These are phyloP conservation scores for Cercospora berteroae DNA, from an alignment of 2,329 filamentous ascomycete genomes.

Conservation along the genomic window DNA sequence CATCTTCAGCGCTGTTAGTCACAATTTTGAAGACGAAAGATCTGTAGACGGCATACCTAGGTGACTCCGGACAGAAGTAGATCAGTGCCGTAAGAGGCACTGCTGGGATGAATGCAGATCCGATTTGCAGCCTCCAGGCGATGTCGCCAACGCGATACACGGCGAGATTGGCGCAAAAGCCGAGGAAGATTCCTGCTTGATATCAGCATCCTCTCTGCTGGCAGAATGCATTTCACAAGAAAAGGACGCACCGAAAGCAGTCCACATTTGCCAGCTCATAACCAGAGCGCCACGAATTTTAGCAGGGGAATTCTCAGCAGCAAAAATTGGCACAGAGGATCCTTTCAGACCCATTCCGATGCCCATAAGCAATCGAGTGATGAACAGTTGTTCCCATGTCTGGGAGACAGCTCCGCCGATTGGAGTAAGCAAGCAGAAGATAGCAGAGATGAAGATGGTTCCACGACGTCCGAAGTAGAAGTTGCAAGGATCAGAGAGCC, in stretches of 20 bases:
- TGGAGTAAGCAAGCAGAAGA: constrained; percentile 64
- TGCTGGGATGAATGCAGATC: constrained; percentile 50
- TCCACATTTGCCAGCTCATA: constrained; percentile 55
- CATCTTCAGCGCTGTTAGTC: constrained; percentile 22
- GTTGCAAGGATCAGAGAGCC: constrained; percentile 46
- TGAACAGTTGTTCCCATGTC: constrained; percentile 49
- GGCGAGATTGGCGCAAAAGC: constrained; percentile 44
- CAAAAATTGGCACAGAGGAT: constrained; percentile 49
- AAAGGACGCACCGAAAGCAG: background rate
- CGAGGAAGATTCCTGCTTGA: constrained; percentile 44
- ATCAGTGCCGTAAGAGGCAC: constrained; percentile 47
- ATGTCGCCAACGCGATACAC: constrained; percentile 41
- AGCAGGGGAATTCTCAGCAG: constrained; percentile 57
- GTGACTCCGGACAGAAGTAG: constrained; percentile 41
- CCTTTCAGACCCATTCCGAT: constrained; percentile 49
- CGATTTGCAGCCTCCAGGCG: constrained; percentile 49
- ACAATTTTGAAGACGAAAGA: background rate
- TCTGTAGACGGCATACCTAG: background rate
- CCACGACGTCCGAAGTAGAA: constrained; percentile 38
- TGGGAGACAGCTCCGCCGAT: constrained; percentile 64
- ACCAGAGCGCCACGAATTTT: constrained; percentile 57
- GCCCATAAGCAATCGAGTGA: constrained; percentile 40
- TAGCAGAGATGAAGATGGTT: constrained; percentile 41
- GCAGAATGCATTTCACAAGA: background rate
- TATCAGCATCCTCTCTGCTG: background rate